These are phyloP conservation scores for Marasmius oreades DNA, from an alignment of 1,284 basidiomycete genomes.

Conservation along the genomic window DNA sequence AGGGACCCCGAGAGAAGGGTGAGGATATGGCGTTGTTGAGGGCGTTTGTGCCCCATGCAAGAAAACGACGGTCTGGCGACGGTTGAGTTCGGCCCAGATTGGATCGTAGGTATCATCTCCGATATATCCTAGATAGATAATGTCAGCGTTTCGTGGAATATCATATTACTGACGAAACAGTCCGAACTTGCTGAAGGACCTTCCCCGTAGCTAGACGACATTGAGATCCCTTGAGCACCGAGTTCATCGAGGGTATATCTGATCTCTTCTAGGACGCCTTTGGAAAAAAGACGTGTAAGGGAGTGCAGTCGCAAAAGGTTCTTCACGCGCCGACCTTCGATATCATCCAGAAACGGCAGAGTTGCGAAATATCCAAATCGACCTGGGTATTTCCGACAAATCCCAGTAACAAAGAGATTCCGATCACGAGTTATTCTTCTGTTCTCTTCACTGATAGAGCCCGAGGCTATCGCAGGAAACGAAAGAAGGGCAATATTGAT, in stretches of 20 bases:
- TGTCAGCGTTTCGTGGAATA: background rate
- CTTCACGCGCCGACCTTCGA: slow-evolving; percentile 39
- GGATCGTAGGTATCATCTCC: slow-evolving; percentile 59
- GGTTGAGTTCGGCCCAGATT: slow-evolving; percentile 64
- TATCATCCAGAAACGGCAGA: slow-evolving; percentile 56
- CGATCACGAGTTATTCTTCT: slow-evolving; percentile 38
- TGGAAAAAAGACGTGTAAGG: background rate
- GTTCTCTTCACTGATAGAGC: slow-evolving; percentile 38
- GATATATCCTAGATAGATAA: slow-evolving; percentile 48
- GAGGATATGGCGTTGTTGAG: slow-evolving; percentile 59
- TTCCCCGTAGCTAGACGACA: slow-evolving; percentile 39
- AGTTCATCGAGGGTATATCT: background rate
- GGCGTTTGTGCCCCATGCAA: slow-evolving; percentile 66
- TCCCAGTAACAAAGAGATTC: slow-evolving; percentile 44
- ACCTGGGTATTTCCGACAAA: slow-evolving; percentile 43
- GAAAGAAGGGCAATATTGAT: slow-evolving; percentile 63
- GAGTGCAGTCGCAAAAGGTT: slow-evolving; percentile 22
- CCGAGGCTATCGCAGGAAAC: slow-evolving; percentile 52
- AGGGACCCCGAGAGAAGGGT: slow-evolving; percentile 59
- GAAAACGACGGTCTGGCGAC: slow-evolving; percentile 56
- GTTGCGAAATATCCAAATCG: slow-evolving; percentile 68
- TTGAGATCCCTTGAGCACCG: background rate
- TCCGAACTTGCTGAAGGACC: slow-evolving; percentile 40
- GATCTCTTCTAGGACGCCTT: slow-evolving; percentile 1
- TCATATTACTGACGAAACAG: slow-evolving; percentile 7